Evolutionary conservation across 768 basidiomycete genomes (phyloP), one percentile per base, ranked within the genome.

Genomic region (Russula vinacea): DNA sequence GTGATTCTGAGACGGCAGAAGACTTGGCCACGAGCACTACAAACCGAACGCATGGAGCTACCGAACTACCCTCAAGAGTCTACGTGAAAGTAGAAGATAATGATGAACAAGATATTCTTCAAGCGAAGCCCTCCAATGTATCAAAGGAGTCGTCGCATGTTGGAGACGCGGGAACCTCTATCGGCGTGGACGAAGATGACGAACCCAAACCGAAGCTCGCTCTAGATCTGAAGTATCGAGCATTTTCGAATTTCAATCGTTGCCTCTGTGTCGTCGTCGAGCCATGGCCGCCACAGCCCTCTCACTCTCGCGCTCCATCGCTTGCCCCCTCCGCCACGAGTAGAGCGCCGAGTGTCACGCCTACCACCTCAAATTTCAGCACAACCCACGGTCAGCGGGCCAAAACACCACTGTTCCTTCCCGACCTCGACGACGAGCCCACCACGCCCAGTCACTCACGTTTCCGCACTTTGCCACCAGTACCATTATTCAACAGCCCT

Each of bases 211-310:
- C 87, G 14, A 89, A 92, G 70, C 86, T 88, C 7, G 67, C 80
- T 35, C 75, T 92, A 39, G 80, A 83, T 60, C 79, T 93, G 40
- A 81, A 74, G 59, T 93, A 89, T 67, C 81, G 83, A 68, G 87
- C 88, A 14, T 91, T 91, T 73, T 79, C 75, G 58, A 85, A 92
- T 54, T 81, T 83, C 62, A 87, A 85, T 0, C 83, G 84, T 59
- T 91, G 88, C 72, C 80, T 94, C 19, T 91, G 89, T 71, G 80
- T 94, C 40, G 87, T 94, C 26, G 85, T 92, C 17, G 92, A 94
- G 72, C 92, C 92, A 17, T 91, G 85, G 80, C 87, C 89, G 5
- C 75, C 82, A 16, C 71, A 84, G 42, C 81, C 78, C 40, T 67
- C 74, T 5, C 68, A 70, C 40, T 68, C 76, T 1, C 76, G 73